Base-by-base conservation (phyloP, 768 basidiomycete species). In the Psilocybe tampanensis region DNA sequence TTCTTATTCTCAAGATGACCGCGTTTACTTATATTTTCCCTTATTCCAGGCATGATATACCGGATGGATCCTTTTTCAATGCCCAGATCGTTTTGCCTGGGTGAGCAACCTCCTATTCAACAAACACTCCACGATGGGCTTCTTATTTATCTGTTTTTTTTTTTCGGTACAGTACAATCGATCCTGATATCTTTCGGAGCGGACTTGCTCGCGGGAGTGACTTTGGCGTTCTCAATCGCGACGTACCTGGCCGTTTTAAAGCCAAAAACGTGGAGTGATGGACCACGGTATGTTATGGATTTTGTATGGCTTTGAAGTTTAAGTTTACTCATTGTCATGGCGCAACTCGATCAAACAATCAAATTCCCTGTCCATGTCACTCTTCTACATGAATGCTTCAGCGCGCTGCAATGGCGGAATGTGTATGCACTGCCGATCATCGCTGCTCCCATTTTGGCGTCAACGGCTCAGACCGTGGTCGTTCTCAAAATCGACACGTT, bases 41-140 rank as follows among this genome's bases (percentile, higher is more conserved):
- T n/a, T n/a, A n/a, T n/a, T 23, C 8, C 47, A 88, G 88, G 87
- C 11, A 79, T 89, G 70, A 75, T 85, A 13, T 88, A 83, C 77
- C 68, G 71, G 49, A 88, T 89, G 87, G 74, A 85, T 60, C 84
- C 87, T 0, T 73, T 71, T 47, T 64, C 56, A 18, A 89, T 89
- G 86, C 84, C 86, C 8, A 70, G 65, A 33, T 60, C 65, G 24
- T 88, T 89, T 60, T 89, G 88, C 63, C 69, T 82, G 33, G 75
- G 85, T 85, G 62, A 58, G 79, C n/a, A n/a, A n/a, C n/a, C 68
- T 8, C 12, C 15, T 6, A 9, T 21, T 13, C 19, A 34, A 6
- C n/a, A n/a, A 41, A 21, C 33, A 43, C 34, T 44, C 13, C 22
- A 24, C 23, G 23, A 19, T 39, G 15, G 18, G 33, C 44, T 8